Percentiles rank a stretch among this genome's conserved stretches.
phyloP scores from a whole-genome alignment of 768 basidiomycete species.

The Melanogaster broomeanus region DNA sequence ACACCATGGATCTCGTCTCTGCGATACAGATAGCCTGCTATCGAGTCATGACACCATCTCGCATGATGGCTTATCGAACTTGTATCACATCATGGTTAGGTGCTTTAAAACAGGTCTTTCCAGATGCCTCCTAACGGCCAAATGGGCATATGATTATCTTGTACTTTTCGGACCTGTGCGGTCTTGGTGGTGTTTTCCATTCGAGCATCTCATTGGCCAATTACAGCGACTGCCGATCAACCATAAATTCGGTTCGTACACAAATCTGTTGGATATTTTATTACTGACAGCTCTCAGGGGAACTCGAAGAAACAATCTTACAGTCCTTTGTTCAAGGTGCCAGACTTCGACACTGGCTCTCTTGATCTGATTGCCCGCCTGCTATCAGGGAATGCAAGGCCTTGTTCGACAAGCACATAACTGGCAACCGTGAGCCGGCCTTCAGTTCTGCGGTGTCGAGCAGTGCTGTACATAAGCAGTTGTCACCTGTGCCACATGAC shows the following conservation, averaged over 20 bases:
- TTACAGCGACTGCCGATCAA: constrained; percentile 38
- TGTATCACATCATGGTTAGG: constrained; percentile 19
- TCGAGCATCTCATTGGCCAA: constrained; percentile 37
- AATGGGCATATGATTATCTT: constrained; percentile 38
- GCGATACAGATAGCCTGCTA: constrained; percentile 21
- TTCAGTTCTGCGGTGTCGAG: too few species aligned
- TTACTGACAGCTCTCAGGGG: constrained; percentile 7
- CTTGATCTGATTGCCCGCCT: constrained; percentile 1
- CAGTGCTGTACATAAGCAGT: neutral
- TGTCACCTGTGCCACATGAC: neutral
- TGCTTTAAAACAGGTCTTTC: constrained; percentile 19
- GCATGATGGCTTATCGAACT: constrained; percentile 4
- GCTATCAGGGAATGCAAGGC: constrained; percentile 4
- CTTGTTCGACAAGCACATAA: constrained; percentile 3
- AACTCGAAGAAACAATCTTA: constrained; percentile 9
- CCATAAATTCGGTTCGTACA: constrained; percentile 24
- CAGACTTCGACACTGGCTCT: constrained; percentile 11
- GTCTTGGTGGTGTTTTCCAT: constrained; percentile 43
- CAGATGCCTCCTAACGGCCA: constrained; percentile 8
- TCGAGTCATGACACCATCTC: constrained; percentile 7
- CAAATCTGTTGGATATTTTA: constrained; percentile 6
- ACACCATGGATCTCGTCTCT: constrained; percentile 32
- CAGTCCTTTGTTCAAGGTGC: constrained; percentile 13
- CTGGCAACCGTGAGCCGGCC: too few species aligned
- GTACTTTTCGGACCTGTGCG: constrained; percentile 36